Base-by-base conservation (phyloP, 106 monocot species). In the Acorus calamus region DNA sequence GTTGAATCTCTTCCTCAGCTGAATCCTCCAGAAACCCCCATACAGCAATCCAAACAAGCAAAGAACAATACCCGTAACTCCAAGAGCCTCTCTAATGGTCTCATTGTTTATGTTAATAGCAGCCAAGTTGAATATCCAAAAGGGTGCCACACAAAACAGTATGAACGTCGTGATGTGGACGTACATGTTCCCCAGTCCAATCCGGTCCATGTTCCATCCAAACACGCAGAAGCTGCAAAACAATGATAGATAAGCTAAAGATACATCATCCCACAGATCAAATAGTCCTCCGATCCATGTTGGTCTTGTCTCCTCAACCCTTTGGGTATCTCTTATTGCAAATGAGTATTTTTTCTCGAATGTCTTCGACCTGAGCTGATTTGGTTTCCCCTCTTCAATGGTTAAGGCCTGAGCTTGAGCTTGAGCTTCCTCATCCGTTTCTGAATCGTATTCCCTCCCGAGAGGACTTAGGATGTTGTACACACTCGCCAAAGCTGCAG, bases 181-280 rank as follows among this genome's bases (percentile, higher is more conserved):
- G 49, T 87, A 87, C 83, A 80, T 83, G 77, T 87, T 87, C 0
- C 87, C 87, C 44, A 87, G 69, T 7, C 86, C 86, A 2, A 81
- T 72, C 72, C 86, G 60, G 65, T 86, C 81, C 81, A 82, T 73
- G 68, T 86, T 86, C 86, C 86, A 86, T 3, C 86, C 86, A 44
- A 83, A 83, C 4, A 83, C 79, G 47, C 82, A 86, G 67, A 72
- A 71, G 0, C 73, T 80, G 70, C 76, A 83, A 71, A 67, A 70
- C 68, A 77, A 71, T 0, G 87, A 87, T 47, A 74, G 69, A 56
- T 10, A 57, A 14, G 52, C 63, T 48, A 78, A 81, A 4, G 81
- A 71, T 0, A 45, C 3, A 50, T 86, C 78, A 56, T 83, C 80
- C 57, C 77, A 66, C 63, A 80, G 80, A 61, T 79, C 83, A 57